Evolutionary conservation across 1,139 yeast species (phyloP).

Genomic region (Candida buenavistaensis): DNA sequence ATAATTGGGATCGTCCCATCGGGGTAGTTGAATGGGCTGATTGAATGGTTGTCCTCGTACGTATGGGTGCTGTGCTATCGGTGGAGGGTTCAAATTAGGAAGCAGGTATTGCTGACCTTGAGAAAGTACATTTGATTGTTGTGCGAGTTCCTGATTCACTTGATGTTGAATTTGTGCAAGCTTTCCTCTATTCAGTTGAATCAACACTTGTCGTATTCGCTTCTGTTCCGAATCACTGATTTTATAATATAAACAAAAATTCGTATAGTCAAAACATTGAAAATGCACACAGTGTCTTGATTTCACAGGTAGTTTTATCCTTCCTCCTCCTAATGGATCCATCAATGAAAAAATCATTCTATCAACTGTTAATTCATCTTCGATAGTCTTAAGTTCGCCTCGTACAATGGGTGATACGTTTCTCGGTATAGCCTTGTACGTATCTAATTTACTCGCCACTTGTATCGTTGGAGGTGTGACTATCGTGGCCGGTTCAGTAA

Average conservation of each 20-base stretch:
- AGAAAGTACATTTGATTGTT: not conserved
- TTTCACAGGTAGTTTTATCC: conserved; percentile 42
- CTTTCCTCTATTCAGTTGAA: conserved; percentile 25
- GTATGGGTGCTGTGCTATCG: too few species aligned
- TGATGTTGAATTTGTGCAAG: conserved; percentile 20
- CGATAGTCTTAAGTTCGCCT: conserved; percentile 22
- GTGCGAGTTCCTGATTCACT: conserved; percentile 1
- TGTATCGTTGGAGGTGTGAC: not conserved
- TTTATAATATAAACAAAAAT: conserved; percentile 40
- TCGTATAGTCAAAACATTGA: conserved; percentile 49
- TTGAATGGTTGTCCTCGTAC: too few species aligned
- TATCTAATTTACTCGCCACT: conserved; percentile 1
- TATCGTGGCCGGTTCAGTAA: conserved; percentile 1
- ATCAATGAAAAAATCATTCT: conserved; percentile 29
- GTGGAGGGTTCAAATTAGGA: too few species aligned
- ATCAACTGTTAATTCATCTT: conserved; percentile 28
- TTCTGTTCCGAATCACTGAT: too few species aligned
- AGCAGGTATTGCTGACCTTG: not conserved
- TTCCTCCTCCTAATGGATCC: conserved; percentile 38
- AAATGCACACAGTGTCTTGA: conserved; percentile 40
- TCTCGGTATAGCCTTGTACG: conserved; percentile 27
- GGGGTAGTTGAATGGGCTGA: conserved; percentile 5
- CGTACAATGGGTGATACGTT: conserved; percentile 24
- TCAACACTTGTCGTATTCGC: conserved; percentile 31
- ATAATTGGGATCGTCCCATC: conserved; percentile 3